phyloP scores from a whole-genome alignment of 2,329 filamentous ascomycete genomes.

The Hypoxylon sp. region DNA sequence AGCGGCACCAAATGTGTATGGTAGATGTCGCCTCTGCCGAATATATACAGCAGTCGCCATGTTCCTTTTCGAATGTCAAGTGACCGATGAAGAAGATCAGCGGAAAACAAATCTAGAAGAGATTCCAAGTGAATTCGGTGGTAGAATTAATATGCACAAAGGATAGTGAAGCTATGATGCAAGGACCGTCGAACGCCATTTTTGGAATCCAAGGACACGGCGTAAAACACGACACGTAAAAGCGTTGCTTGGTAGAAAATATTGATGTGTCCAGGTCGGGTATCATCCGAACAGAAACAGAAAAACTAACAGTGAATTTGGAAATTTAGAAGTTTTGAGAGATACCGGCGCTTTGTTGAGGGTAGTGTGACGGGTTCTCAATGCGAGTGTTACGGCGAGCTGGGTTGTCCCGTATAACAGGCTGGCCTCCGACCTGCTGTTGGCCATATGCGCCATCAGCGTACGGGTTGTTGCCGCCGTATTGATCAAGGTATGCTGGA shows the following conservation, averaged over 20 bases:
- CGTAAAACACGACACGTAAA: constrained; percentile 27
- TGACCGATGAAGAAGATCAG: constrained; percentile 32
- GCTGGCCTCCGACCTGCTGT: constrained; percentile 68
- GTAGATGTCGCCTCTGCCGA: constrained; percentile 24
- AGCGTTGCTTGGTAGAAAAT: constrained; percentile 31
- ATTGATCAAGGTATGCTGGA: constrained; percentile 71
- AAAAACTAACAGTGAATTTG: constrained; percentile 59
- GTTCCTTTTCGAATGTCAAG: constrained; percentile 24
- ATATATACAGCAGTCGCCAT: constrained; percentile 39
- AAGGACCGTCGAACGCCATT: constrained; percentile 41
- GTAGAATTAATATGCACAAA: constrained; percentile 41
- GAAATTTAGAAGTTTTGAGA: constrained; percentile 87
- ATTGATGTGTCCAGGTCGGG: constrained; percentile 40
- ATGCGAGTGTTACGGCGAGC: constrained; percentile 95
- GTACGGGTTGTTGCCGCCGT: constrained; percentile 71
- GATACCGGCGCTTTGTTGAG: constrained; percentile 93
- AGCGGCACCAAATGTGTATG: constrained; percentile 14
- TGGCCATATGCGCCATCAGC: constrained; percentile 60
- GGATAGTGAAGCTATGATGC: constrained; percentile 37
- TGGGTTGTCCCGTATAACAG: constrained; percentile 92
- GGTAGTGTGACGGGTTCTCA: constrained; percentile 89
- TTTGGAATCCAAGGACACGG: constrained; percentile 38
- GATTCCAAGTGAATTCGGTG: constrained; percentile 27
- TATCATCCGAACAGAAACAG: constrained; percentile 44
- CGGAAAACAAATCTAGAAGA: constrained; percentile 26